A percentile compares a stretch with the other conserved stretches of the same genome.
Evolutionary conservation across 192 early-diverging fungal genomes (phyloP).

Genomic region (Powellomyces hirtus): DNA sequence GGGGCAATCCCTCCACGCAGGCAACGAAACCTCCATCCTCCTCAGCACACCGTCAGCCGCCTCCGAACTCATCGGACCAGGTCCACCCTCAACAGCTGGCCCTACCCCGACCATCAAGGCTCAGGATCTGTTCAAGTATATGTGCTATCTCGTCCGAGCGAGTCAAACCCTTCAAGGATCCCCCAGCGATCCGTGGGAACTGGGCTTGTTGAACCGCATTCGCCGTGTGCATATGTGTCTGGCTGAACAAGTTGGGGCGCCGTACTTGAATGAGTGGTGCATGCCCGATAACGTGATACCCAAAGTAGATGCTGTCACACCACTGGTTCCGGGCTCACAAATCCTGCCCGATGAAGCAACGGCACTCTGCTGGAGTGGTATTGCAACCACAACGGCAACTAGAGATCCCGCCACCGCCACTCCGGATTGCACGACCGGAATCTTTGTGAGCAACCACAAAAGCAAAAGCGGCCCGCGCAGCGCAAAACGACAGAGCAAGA

Average conservation of each 20-base stretch:
- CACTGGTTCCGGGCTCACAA: background rate
- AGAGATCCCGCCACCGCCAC: background rate
- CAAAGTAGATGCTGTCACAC: background rate
- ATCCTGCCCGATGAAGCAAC: conserved; percentile 5
- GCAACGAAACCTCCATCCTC: background rate
- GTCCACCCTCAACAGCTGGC: background rate
- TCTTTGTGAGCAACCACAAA: background rate
- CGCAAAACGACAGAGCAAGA: background rate
- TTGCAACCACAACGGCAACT: background rate
- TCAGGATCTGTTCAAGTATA: background rate
- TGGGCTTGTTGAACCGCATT: background rate
- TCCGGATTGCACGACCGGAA: too few species aligned
- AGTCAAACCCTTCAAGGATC: background rate
- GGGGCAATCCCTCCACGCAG: background rate
- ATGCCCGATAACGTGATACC: conserved; percentile 1
- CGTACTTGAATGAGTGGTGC: background rate
- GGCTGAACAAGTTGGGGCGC: conserved; percentile 36
- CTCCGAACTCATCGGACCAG: background rate
- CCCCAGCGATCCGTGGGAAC: conserved; percentile 1
- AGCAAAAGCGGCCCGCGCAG: background rate
- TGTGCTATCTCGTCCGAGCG: background rate
- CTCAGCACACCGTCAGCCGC: background rate
- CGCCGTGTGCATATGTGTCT: conserved; percentile 15
- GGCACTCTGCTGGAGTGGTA: background rate
- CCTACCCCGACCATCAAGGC: background rate